Percentiles rank a stretch among this genome's conserved stretches.
These are phyloP conservation scores for Paramecium pentaurelia DNA, from an alignment of 73 alveolate species.

Conservation along the genomic window DNA sequence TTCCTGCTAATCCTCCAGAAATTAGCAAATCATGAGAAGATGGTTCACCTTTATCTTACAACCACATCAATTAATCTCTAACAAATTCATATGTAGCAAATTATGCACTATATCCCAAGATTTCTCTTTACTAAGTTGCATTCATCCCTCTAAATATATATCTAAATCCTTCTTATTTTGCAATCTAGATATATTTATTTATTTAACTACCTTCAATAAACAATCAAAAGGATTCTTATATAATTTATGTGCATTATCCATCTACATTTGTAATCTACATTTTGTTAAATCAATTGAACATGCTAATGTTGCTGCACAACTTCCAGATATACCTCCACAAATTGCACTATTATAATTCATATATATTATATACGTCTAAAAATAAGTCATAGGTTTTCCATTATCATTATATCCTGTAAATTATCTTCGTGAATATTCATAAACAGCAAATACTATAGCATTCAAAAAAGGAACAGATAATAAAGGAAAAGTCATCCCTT, in stretches of 20 bases:
- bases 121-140: conserved; percentile 53
- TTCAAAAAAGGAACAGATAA: conserved; percentile 63
- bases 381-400: conserved; percentile 23
- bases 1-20: conserved; percentile 59
- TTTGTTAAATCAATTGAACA: conserved; percentile 69
- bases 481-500: conserved; percentile 68
- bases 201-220: neutral
- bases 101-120: conserved; percentile 58
- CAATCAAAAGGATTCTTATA: conserved; percentile 57
- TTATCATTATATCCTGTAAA: neutral
- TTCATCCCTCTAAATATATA: conserved; percentile 53
- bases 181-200: neutral
- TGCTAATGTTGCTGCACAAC: conserved; percentile 51
- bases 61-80: neutral
- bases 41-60: conserved; percentile 39
- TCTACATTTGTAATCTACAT: conserved; percentile 66
- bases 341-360: neutral
- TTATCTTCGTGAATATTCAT: conserved; percentile 58
- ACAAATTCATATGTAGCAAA: conserved; percentile 51
- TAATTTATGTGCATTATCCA: conserved; percentile 19
- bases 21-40: conserved; percentile 13
- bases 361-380: neutral
- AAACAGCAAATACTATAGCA: conserved; percentile 67
- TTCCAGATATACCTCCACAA: conserved; percentile 64
- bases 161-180: conserved; percentile 47